Evolutionary conservation across 2,329 filamentous ascomycete species (phyloP).

Genomic region (Amylocarpus encephaloides): DNA sequence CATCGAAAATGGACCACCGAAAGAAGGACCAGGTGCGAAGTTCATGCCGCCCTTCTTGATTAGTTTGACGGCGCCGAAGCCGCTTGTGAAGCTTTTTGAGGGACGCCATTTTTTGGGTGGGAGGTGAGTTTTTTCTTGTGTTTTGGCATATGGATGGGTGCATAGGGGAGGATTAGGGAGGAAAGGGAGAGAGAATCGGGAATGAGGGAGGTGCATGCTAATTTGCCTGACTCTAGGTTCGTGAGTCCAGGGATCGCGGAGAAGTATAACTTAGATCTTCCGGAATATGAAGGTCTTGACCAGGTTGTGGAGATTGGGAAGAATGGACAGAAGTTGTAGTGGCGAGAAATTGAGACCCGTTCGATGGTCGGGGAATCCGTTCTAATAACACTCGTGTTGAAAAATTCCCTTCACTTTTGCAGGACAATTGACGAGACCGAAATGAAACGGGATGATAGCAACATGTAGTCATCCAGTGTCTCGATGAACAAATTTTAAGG

Average conservation of each 20-base stretch:
- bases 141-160: not conserved
- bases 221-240: constrained; percentile 50
- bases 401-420: no score
- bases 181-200: constrained; percentile 1
- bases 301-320: constrained; percentile 73
- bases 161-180: constrained; percentile 4
- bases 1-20: constrained; percentile 78
- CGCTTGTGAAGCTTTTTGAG: constrained; percentile 73
- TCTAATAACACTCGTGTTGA: no score
- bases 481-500: no score
- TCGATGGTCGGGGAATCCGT: no score
- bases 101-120: constrained; percentile 92
- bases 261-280: constrained; percentile 81
- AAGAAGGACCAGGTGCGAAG: constrained; percentile 65
- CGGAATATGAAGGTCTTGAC: constrained; percentile 77
- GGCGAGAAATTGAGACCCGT: not conserved
- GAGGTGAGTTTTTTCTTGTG: constrained; percentile 42
- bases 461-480: no score
- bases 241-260: constrained; percentile 69
- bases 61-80: constrained; percentile 90
- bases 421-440: no score
- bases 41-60: constrained; percentile 79
- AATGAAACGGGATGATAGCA: no score
- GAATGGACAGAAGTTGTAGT: constrained; percentile 38
- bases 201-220: not conserved